Percentiles rank a stretch among this genome's conserved stretches.
Evolutionary conservation across 73 alveolate species (phyloP).

Genomic region (Paramecium octaurelia): DNA sequence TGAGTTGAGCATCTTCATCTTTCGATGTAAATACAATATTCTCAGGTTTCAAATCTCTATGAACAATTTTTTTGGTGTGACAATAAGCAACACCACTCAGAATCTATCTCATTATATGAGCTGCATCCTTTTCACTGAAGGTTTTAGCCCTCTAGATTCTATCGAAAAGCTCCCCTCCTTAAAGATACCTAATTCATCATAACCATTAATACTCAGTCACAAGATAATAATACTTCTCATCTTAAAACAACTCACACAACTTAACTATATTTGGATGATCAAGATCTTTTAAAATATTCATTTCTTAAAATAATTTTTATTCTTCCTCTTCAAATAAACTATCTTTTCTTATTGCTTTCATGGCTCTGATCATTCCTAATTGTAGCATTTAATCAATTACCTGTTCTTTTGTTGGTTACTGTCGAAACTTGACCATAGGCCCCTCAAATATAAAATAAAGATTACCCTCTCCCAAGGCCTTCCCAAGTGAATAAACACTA

Average conservation of each 20-base stretch:
- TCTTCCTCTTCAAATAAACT: slow-evolving; percentile 49
- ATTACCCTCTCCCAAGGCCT: slow-evolving; percentile 29
- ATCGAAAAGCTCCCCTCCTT: slow-evolving; percentile 70
- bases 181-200: neutral
- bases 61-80: slow-evolving; percentile 70
- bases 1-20: neutral
- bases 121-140: slow-evolving; percentile 62
- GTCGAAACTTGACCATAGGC: slow-evolving; percentile 84
- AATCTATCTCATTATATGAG: slow-evolving; percentile 52
- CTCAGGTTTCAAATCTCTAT: slow-evolving; percentile 75
- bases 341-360: slow-evolving; percentile 87
- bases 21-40: slow-evolving; percentile 53
- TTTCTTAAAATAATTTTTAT: slow-evolving; percentile 64
- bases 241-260: slow-evolving; percentile 44
- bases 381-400: neutral
- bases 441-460: slow-evolving; percentile 15
- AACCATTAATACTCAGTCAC: slow-evolving; percentile 30
- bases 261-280: slow-evolving; percentile 61
- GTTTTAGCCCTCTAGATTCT: slow-evolving; percentile 4
- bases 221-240: slow-evolving; percentile 46
- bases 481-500: slow-evolving; percentile 1
- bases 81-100: slow-evolving; percentile 68
- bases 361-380: slow-evolving; percentile 72
- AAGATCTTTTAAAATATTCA: slow-evolving; percentile 64
- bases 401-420: slow-evolving; percentile 68